Evolutionary conservation across 208 protist species (phyloP), one percentile per base, ranked within the genome.

Genomic region (Balamuthia mandrillaris): DNA sequence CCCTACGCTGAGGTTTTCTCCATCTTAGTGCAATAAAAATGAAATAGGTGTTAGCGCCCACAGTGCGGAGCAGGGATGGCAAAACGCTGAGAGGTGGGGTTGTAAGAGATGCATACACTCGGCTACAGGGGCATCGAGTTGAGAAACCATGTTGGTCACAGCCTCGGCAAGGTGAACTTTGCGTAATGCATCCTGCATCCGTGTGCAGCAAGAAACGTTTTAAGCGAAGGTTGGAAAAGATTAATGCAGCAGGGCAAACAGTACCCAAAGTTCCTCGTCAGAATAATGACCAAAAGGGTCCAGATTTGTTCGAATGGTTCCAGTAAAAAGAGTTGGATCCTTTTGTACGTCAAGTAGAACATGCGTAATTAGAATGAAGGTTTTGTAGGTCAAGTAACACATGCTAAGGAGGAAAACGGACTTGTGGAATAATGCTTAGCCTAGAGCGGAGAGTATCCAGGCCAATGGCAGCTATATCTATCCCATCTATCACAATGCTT

Each of bases 341-440:
- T 94, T 85, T 35, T 52, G 54, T 52, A n/a, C n/a, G n/a, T n/a
- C n/a, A n/a, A n/a, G n/a, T n/a, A n/a, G n/a, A n/a, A n/a, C n/a
- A n/a, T n/a, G n/a, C n/a, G n/a, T 56, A 27, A 56, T n/a, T 18
- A 56, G 49, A 56, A 56, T 56, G 49, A 56, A n/a, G 18, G 49
- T 18, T 56, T 56, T 56, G 18, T n/a, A 56, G n/a, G 49, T 27
- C 18, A n/a, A 56, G 18, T 56, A n/a, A 56, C 18, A 56, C n/a
- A n/a, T 56, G 49, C 49, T 12, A 72, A 77, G 39, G 33, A 82
- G 39, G 33, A 9, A 27, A 58, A 33, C 21, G 68, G 49, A 77
- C 78, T 93, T 99, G 98, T 24, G 98, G 97, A 81, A 99, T 98
- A 51, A 99, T 98, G 52, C 95, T 85, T 33, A 99, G 93, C 54